A percentile compares a stretch with the other conserved stretches of the same genome.
phyloP scores from a whole-genome alignment of 2,329 filamentous ascomycete genomes.

The Zymoseptoria crescenta region DNA sequence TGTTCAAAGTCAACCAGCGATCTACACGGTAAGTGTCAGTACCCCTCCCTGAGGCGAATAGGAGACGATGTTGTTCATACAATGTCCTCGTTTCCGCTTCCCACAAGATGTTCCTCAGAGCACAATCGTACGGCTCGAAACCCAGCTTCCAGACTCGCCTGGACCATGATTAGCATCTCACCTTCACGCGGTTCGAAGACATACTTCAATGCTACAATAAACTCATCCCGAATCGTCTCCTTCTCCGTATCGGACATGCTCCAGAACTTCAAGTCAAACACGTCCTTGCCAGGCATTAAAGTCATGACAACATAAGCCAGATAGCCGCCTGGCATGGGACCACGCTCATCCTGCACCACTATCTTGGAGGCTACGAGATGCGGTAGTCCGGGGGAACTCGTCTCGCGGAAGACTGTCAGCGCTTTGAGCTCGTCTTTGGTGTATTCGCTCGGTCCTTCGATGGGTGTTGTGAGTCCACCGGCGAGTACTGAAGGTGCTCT shows the following conservation, averaged over 20 bases:
- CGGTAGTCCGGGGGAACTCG: constrained; percentile 14
- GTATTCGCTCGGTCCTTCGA: constrained; percentile 19
- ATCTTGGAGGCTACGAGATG: constrained; percentile 20
- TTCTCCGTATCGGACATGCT: constrained; percentile 13
- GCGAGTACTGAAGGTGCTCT: constrained; percentile 22
- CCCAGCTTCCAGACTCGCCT: constrained; percentile 21
- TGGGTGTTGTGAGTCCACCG: constrained; percentile 16
- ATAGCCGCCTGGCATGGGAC: constrained; percentile 23
- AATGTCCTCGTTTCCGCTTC: constrained; percentile 13
- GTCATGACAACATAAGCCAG: constrained; percentile 26
- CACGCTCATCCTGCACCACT: constrained; percentile 12
- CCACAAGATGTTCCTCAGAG: constrained; percentile 27
- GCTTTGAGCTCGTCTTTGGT: constrained; percentile 23
- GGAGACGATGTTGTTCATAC: background rate
- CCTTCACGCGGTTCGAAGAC: background rate
- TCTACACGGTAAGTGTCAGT: constrained; percentile 3
- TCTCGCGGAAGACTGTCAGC: constrained; percentile 16
- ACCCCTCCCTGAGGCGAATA: background rate
- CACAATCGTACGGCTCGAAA: constrained; percentile 26
- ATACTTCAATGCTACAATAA: constrained; percentile 19
- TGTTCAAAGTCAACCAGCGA: constrained; percentile 29
- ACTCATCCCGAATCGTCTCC: constrained; percentile 19
- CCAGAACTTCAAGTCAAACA: constrained; percentile 27
- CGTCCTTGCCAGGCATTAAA: constrained; percentile 20
- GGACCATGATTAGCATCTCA: background rate